Evolutionary conservation across 1,284 basidiomycete species (phyloP).

Genomic region (Irpex rosettiformis): DNA sequence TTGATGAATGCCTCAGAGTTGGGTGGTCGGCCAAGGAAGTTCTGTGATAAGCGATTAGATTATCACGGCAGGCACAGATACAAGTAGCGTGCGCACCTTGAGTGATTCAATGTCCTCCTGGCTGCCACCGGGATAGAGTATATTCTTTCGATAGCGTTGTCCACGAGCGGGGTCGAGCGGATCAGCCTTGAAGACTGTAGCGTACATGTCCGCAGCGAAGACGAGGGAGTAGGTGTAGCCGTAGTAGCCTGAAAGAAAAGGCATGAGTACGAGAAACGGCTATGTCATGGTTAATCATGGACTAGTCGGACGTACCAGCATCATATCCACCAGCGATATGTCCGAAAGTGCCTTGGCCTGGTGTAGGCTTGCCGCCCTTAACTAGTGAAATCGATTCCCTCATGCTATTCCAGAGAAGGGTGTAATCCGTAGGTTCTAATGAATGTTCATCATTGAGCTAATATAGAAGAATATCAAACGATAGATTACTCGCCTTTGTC

Average conservation of each 20-base stretch:
- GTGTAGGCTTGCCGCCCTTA: slow-evolving; percentile 53
- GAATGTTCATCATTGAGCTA: too few relatives aligned
- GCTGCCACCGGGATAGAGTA: slow-evolving; percentile 53
- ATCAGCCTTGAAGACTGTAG: slow-evolving; percentile 73
- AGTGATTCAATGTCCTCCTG: slow-evolving; percentile 57
- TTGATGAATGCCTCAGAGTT: slow-evolving; percentile 76
- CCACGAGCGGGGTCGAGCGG: slow-evolving; percentile 66
- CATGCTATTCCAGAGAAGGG: slow-evolving; percentile 69
- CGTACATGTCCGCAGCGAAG: slow-evolving; percentile 79
- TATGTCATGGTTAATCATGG: not conserved
- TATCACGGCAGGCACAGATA: not conserved
- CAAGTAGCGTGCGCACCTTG: slow-evolving; percentile 33
- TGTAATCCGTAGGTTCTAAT: slow-evolving; percentile 62
- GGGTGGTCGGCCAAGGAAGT: slow-evolving; percentile 76
- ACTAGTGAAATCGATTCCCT: slow-evolving; percentile 67
- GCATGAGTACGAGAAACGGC: not conserved
- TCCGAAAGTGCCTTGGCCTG: slow-evolving; percentile 69
- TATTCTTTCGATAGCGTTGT: slow-evolving; percentile 33
- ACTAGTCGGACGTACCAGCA: slow-evolving; percentile 40
- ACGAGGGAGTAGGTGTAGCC: slow-evolving; percentile 71
- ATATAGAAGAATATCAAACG: too few relatives aligned
- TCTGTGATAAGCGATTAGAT: slow-evolving; percentile 26
- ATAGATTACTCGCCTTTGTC: slow-evolving; percentile 58
- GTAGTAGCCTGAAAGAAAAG: not conserved
- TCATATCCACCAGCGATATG: slow-evolving; percentile 77